Conservation (phyloP, 1,284 basidiomycete genomes). For the Irpex lacteus region DNA sequence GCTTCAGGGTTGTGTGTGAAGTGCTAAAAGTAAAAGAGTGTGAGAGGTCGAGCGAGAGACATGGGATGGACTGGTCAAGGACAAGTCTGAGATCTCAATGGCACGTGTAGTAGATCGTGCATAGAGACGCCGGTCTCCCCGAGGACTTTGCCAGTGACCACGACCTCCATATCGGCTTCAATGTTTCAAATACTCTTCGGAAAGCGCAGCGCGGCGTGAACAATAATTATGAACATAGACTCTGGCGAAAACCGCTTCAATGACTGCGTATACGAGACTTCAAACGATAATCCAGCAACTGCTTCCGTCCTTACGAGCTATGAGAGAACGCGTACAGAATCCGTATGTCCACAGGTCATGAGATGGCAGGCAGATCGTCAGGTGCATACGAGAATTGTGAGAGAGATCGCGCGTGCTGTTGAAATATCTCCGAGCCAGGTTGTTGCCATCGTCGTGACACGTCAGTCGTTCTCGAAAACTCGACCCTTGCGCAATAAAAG, state of each 20-base stretch:
- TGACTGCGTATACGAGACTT: no score
- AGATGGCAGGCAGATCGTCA: not conserved
- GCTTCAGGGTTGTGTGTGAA: not conserved
- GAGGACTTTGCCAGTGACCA: not conserved
- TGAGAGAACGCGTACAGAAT: not conserved
- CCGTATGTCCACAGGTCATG: not conserved
- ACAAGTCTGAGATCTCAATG: not conserved
- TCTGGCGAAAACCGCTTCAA: not conserved
- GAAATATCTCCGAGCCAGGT: slow-evolving; percentile 1
- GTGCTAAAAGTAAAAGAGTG: not conserved
- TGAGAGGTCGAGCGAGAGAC: not conserved
- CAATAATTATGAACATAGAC: not conserved
- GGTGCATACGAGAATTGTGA: not conserved
- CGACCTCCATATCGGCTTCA: not conserved
- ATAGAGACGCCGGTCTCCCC: not conserved
- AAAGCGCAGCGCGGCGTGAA: not conserved
- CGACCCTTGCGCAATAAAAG: slow-evolving; percentile 1
- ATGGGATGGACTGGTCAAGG: not conserved
- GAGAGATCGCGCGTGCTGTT: not conserved
- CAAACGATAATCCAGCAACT: not conserved
- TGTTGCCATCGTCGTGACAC: slow-evolving; percentile 2
- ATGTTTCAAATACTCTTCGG: not conserved
- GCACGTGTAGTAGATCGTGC: not conserved
- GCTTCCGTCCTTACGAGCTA: not conserved
- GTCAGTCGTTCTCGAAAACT: slow-evolving; percentile 4